Conservation (phyloP, 148 eudicot genomes). For the Silene conica region DNA sequence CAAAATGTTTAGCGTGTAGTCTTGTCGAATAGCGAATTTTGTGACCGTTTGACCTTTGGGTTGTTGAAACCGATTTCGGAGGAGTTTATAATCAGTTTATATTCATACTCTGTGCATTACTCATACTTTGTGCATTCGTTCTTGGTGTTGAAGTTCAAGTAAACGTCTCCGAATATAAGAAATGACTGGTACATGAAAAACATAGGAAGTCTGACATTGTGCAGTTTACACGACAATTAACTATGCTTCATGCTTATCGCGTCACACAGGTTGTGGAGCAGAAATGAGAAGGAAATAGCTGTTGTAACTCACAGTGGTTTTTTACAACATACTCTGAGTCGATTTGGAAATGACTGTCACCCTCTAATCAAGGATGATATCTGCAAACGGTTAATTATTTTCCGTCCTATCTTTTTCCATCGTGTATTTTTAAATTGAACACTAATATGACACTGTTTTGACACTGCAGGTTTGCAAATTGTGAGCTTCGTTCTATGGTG, state of each 20-base stretch:
- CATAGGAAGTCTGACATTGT: background rate
- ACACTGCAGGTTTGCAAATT: conserved; percentile 73
- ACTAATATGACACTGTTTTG: conserved; percentile 6
- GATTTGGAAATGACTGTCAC: conserved; percentile 65
- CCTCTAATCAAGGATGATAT: conserved; percentile 66
- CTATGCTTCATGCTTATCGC: background rate
- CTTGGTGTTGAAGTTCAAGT: no score
- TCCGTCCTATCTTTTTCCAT: background rate
- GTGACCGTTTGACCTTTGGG: background rate
- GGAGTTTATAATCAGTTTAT: no score
- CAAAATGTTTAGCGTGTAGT: background rate
- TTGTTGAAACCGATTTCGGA: no score
- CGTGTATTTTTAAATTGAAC: background rate
- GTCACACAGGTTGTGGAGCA: conserved; percentile 58
- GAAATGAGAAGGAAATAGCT: conserved; percentile 89
- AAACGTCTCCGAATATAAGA: no score
- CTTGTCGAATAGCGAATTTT: background rate
- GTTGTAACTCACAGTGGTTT: conserved; percentile 94
- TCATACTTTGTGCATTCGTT: no score
- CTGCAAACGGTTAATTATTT: conserved; percentile 52
- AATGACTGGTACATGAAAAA: background rate
- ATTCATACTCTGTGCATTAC: no score
- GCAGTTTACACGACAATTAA: background rate
- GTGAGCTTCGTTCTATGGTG: conserved; percentile 90
- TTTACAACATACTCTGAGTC: conserved; percentile 61